Base-by-base conservation (phyloP, 768 basidiomycete species). In the Phallus indusiatus region DNA sequence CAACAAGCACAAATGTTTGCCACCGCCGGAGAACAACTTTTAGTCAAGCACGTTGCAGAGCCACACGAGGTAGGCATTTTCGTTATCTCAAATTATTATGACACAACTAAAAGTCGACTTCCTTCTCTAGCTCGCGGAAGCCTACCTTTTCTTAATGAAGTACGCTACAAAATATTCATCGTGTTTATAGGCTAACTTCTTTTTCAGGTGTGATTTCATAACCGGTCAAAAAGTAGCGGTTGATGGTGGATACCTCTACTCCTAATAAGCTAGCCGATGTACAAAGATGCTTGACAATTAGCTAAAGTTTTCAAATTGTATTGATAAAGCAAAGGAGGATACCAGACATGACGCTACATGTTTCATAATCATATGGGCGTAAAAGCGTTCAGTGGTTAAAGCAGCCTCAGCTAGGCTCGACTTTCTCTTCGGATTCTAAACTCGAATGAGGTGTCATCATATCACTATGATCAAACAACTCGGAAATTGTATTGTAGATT, bases 101-200 rank as follows among this genome's bases (percentile, higher is more conserved):
- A 14, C 28, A 1, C 46, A 53, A 9, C 8, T 14, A 17, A 5
- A 59, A 7, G 24, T 9, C 7, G 28, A 28, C 28, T 28, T 7
- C 20, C n/a, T 5, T 34, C 16, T n/a, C 16, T 36, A 60, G 62
- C 58, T 64, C 59, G 64, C 64, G 5, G 62, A 64, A 34, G 64
- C 64, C 28, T 64, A 64, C 53, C 35, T 64, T 11, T 64, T 64
- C 52, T 50, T 56, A 20, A 64, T 64, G 64, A 63, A 64, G 60
- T 64, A 55, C 55, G 62, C 53, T 24, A 20, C 42, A 55, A 49
- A 16, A 12, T 48, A 24, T 46, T 34, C 11, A 34, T 8, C 14
- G 8, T 21, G 20, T 11, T 22, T 16, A 9, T n/a, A 5, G 6
- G 20, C 47, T 8, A 48, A 10, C 14, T 2, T 48, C 10, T 46